phyloP scores from a whole-genome alignment of 768 basidiomycete species.

The Dendrothele bispora region DNA sequence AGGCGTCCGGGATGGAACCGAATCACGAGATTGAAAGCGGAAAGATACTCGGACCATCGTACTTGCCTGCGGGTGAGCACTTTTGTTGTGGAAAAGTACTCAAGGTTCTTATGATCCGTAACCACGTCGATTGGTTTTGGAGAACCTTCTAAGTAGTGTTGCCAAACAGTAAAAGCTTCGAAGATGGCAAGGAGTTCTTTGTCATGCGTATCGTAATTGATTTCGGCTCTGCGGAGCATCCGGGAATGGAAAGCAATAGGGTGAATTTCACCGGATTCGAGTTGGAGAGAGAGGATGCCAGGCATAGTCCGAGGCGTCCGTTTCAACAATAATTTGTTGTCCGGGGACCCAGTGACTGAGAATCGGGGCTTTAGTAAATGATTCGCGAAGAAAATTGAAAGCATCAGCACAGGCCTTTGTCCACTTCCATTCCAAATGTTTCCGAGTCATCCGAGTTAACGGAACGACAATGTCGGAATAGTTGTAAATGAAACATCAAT shows the following conservation, averaged over 20 bases:
- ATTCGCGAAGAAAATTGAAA: too few species aligned
- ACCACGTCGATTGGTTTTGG: constrained; percentile 12
- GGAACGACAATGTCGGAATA: constrained; percentile 20
- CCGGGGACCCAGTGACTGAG: too few species aligned
- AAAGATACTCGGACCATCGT: constrained; percentile 21
- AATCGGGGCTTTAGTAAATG: too few species aligned
- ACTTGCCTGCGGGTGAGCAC: too few species aligned
- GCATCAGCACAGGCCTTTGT: too few species aligned
- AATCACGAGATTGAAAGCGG: too few species aligned
- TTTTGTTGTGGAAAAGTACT: constrained; percentile 6
- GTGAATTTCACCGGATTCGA: too few species aligned
- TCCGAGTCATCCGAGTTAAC: constrained; percentile 11
- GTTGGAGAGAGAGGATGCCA: too few species aligned
- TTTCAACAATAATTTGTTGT: too few species aligned
- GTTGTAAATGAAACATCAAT: constrained; percentile 14
- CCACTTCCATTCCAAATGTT: constrained; percentile 11
- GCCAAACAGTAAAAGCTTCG: too few species aligned
- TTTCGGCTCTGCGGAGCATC: constrained; percentile 19
- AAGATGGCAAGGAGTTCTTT: constrained; percentile 38
- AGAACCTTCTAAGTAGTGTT: constrained; percentile 6
- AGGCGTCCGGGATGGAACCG: too few species aligned
- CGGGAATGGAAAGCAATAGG: constrained; percentile 24
- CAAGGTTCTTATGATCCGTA: constrained; percentile 17
- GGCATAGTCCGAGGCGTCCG: too few species aligned
- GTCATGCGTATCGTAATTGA: constrained; percentile 35